Evolutionary conservation across 2,329 filamentous ascomycete species (phyloP).

Genomic region (Fusarium sp.): DNA sequence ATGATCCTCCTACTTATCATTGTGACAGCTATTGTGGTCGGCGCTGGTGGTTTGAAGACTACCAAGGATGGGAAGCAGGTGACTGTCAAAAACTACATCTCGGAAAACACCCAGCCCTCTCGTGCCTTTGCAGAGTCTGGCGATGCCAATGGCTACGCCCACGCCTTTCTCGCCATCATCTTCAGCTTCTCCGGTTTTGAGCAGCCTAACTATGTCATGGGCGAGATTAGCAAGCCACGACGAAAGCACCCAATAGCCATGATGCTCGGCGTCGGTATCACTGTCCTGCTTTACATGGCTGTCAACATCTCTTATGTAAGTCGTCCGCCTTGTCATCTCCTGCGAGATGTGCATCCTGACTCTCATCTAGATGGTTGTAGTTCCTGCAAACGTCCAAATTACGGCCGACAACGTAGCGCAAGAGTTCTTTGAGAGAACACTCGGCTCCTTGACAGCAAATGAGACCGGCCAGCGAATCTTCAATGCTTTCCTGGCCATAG

Average conservation of each 20-base stretch:
- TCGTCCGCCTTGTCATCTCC: neutral
- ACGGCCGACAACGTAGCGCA: conserved; percentile 44
- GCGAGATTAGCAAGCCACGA: conserved; percentile 47
- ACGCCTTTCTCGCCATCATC: conserved; percentile 58
- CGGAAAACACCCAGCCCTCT: conserved; percentile 41
- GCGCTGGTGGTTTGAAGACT: conserved; percentile 39
- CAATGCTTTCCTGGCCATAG: conserved; percentile 63
- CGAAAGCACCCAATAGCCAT: conserved; percentile 50
- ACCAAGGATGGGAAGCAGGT: neutral
- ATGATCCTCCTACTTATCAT: conserved; percentile 59
- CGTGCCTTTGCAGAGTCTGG: conserved; percentile 40
- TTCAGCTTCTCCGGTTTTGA: conserved; percentile 53
- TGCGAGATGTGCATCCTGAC: neutral
- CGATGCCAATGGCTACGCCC: conserved; percentile 48
- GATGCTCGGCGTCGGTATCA: conserved; percentile 45
- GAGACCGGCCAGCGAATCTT: conserved; percentile 52
- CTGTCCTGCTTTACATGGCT: conserved; percentile 50
- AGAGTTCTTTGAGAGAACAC: conserved; percentile 50
- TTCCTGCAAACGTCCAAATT: conserved; percentile 14
- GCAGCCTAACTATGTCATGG: conserved; percentile 53
- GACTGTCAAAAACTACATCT: conserved; percentile 39
- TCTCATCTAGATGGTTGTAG: conserved; percentile 52
- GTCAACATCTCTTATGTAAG: conserved; percentile 53
- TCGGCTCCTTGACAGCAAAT: conserved; percentile 45
- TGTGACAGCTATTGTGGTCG: conserved; percentile 48